A percentile compares a stretch with the other conserved stretches of the same genome.
Evolutionary conservation across 352 stramenopile genomes (phyloP).

Genomic region (Globisporangium okanoganense): DNA sequence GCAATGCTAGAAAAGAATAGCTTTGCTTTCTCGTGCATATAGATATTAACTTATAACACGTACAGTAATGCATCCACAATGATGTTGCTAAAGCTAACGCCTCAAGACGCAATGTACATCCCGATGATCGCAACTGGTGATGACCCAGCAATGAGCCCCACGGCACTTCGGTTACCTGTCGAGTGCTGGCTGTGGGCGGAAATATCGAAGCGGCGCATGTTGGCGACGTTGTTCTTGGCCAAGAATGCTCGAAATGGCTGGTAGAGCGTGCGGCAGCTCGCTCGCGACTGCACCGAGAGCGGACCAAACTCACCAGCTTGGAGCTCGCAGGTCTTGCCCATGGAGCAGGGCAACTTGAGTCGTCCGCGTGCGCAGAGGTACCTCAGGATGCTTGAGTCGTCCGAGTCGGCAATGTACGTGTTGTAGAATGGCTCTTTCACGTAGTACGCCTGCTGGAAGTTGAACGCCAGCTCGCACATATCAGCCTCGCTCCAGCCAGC

Average conservation of each 20-base stretch:
- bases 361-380: constrained; percentile 6
- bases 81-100: not conserved
- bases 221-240: not conserved
- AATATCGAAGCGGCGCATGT: not conserved
- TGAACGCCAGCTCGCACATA: constrained; percentile 15
- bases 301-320: not conserved
- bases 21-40: not conserved
- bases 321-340: not conserved
- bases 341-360: not conserved
- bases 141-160: constrained; percentile 1
- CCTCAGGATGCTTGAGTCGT: constrained; percentile 14
- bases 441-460: constrained; percentile 20
- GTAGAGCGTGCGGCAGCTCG: constrained; percentile 1
- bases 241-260: constrained; percentile 3
- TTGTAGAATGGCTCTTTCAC: constrained; percentile 15
- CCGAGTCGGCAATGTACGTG: constrained; percentile 15
- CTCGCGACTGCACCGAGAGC: constrained; percentile 1
- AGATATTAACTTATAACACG: not conserved
- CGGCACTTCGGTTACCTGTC: not conserved
- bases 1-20: not conserved
- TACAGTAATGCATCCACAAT: not conserved
- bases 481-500: constrained; percentile 9
- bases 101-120: constrained; percentile 4
- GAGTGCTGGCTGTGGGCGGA: not conserved
- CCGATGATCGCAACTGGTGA: not conserved